Conservation (phyloP, 2,329 filamentous ascomycete species). For the Chlorencoelia australis region DNA sequence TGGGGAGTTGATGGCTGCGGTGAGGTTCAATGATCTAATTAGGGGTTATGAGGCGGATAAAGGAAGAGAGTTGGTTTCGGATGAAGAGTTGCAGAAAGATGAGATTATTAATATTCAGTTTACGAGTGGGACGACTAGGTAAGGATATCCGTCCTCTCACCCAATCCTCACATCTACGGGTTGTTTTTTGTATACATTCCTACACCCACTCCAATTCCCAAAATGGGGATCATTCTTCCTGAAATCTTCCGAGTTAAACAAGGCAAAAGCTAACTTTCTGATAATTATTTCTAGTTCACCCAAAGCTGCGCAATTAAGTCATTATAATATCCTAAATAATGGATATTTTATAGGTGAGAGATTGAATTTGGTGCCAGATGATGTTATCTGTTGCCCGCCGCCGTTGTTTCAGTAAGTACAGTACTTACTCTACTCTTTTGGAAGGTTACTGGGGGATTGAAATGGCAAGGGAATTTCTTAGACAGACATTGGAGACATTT, state of each 20-base stretch:
- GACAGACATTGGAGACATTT: no score
- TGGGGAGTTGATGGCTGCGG: slow-evolving; percentile 29
- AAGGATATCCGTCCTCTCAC: no score
- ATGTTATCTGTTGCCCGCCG: slow-evolving; percentile 76
- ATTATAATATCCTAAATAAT: slow-evolving; percentile 86
- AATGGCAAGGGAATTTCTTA: no score
- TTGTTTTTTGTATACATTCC: no score
- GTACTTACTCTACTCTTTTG: no score
- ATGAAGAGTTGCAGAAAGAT: slow-evolving; percentile 39
- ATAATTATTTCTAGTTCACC: no score
- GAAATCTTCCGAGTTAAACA: no score
- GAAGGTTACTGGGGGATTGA: no score
- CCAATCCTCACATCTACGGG: no score
- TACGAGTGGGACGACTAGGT: slow-evolving; percentile 92
- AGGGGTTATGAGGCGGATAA: slow-evolving; percentile 17
- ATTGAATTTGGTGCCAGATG: slow-evolving; percentile 67
- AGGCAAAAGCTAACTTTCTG: no score
- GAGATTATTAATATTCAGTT: slow-evolving; percentile 95
- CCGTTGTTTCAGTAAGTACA: slow-evolving; percentile 81
- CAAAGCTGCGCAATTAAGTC: slow-evolving; percentile 84
- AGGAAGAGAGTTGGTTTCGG: slow-evolving; percentile 31
- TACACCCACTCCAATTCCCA: no score
- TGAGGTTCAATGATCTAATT: slow-evolving; percentile 27
- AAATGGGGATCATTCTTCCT: no score
- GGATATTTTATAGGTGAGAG: slow-evolving; percentile 73